Evolutionary conservation across 1,284 basidiomycete species (phyloP), one percentile per base, ranked within the genome.

Genomic region (Gymnopus androsaceus): DNA sequence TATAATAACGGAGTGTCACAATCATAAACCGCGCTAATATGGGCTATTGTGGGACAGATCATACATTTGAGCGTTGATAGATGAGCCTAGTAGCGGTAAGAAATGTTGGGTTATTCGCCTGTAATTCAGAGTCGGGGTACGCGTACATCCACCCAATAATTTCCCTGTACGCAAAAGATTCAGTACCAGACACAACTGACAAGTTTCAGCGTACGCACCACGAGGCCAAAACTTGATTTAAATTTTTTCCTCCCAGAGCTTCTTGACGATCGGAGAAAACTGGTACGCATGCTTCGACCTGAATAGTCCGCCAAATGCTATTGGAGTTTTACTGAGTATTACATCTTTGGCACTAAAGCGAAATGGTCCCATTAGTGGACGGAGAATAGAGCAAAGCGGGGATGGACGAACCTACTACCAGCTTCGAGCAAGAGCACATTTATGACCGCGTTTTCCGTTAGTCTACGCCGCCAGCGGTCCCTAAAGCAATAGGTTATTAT

Each of bases 131-230:
- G 23, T 5, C 12, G n/a, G 12, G 17, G 25, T 27, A 42, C 28
- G 75, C 82, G 66, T 65, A 86, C 87, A 89, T 66, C 87, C 87
- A 38, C 87, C 87, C 1, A 89, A 74, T 64, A 88, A 71, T 64
- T 83, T 87, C 1, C 72, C 87, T 88, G 56, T 2, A 23, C 3
- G 8, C 2, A 42, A 27, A 27, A 51, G 12, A 45, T 4, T 19
- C 28, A n/a, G 28, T 28, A 46, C 2, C 28, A 23, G 23, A 1
- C 7, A 2, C 37, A 8, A 14, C 17, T 1, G 11, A 15, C 0
- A 46, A 28, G 15, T 31, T 74, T 21, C 31, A 14, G 25, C 4
- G 11, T 21, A 17, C 74, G 9, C 61, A 84, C 85, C 85, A 70
- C 87, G 72, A 0, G 86, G 85, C 83, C 85, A 88, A 56, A 76